Evolutionary conservation across 805 yeast genomes (phyloP).

Genomic region (Suhomyces sp.): DNA sequence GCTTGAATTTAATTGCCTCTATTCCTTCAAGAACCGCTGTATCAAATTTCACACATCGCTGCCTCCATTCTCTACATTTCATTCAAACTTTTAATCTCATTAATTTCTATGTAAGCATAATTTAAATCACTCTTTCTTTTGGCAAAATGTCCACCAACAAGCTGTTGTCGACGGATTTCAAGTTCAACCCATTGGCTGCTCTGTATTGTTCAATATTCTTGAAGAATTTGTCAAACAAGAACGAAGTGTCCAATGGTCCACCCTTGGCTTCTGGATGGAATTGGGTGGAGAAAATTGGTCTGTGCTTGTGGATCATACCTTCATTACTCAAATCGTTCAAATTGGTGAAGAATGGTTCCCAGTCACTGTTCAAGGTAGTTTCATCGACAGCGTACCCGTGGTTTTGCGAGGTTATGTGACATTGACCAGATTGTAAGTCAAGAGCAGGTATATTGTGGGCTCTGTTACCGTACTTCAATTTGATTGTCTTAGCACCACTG

Average conservation of each 20-base stretch:
- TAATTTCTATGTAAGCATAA: neutral
- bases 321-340: slow-evolving; percentile 95
- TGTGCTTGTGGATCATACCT: slow-evolving; percentile 87
- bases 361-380: slow-evolving; percentile 73
- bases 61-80: too few species aligned
- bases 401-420: slow-evolving; percentile 98
- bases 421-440: slow-evolving; percentile 84
- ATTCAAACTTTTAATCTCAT: too few species aligned
- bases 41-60: too few species aligned
- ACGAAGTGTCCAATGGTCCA: slow-evolving; percentile 93
- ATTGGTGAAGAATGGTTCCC: slow-evolving; percentile 83
- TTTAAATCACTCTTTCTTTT: slow-evolving; percentile 58
- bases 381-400: slow-evolving; percentile 98
- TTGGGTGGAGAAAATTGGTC: slow-evolving; percentile 94
- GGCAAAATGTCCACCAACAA: slow-evolving; percentile 63
- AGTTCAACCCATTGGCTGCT: slow-evolving; percentile 34
- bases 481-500: slow-evolving; percentile 87
- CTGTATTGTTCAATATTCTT: slow-evolving; percentile 60
- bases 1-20: too few species aligned
- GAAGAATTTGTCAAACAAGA: slow-evolving; percentile 87
- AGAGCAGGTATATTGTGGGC: slow-evolving; percentile 98
- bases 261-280: slow-evolving; percentile 99
- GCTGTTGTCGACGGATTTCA: slow-evolving; percentile 45
- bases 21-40: too few species aligned
- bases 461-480: slow-evolving; percentile 96